Evolutionary conservation across 148 eudicot species (phyloP), one percentile per base, ranked within the genome.

Genomic region (Chenopodium album): DNA sequence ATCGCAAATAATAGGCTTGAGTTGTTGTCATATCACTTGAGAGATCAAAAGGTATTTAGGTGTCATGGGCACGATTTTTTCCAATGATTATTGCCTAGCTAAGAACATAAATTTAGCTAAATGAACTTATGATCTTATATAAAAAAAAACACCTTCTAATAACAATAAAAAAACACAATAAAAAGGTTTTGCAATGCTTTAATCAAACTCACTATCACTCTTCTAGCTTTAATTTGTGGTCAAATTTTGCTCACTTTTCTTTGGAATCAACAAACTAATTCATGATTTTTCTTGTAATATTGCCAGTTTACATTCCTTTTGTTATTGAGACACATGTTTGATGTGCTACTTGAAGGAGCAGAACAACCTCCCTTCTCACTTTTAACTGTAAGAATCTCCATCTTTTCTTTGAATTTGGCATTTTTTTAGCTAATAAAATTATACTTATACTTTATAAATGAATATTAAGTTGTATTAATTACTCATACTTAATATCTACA

Each of bases 221-320:
- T 41, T 5, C 0, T 41, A 41, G 6, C 44, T 41, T 41, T 0
- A 0, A 65, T 65, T 65, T 1, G 32, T 65, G 11, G 13, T 28
- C 71, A 9, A 10, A 2, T 26, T 66, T 26, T 26, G 32, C 70
- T 66, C 34, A 1, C 70, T 66, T 66, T 2, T 26, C 52, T 7
- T 19, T 22, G 26, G 3, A 71, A 13, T 20, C n/a, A 9, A 0
- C 16, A 13, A 17, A 52, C 69, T 65, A 34, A 82, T 31, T 19
- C 41, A 16, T 60, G 47, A 7, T 19, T 26, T 67, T 13, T 37
- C 20, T 32, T 20, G 7, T 46, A 59, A 76, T 77, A 20, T 78
- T 63, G 82, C 86, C 94, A 94, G 98, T 78, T 92, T 79, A 92
- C 97, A 44, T 66, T 71, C 63, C 85, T 94, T 46, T 77, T 94